Conservation (phyloP, 208 protist species). For the Vickermania ingenoplastis region DNA sequence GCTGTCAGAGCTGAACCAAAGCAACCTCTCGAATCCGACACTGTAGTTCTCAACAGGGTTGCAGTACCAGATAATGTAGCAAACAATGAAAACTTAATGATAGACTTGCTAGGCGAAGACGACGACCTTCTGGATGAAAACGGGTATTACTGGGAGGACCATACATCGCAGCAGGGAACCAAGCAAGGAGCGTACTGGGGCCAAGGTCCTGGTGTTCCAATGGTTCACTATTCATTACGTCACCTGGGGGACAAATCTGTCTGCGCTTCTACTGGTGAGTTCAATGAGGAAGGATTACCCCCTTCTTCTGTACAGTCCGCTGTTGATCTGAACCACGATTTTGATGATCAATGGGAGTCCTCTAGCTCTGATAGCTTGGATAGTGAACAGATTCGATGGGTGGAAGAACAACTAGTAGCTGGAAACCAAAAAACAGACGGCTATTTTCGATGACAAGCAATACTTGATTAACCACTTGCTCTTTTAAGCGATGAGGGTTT, state of each 20-base stretch:
- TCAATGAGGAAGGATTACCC: neutral
- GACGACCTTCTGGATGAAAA: neutral
- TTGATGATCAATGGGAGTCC: neutral
- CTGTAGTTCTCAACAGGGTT: neutral
- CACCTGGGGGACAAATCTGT: neutral
- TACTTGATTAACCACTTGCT: neutral
- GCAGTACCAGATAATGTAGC: neutral
- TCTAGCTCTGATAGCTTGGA: neutral
- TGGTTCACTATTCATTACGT: neutral
- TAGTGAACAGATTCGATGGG: neutral
- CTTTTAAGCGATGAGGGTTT: neutral
- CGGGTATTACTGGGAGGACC: neutral
- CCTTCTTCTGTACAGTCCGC: neutral
- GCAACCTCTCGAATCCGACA: neutral
- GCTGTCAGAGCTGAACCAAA: neutral
- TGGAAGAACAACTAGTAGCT: neutral
- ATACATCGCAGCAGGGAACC: neutral
- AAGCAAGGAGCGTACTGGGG: neutral
- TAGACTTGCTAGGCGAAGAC: neutral
- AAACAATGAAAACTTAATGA: slow-evolving; percentile 1
- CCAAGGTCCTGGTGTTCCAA: neutral
- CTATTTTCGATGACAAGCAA: neutral
- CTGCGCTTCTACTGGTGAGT: neutral
- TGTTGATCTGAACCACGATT: neutral
- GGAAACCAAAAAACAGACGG: slow-evolving; percentile 1